Base-by-base conservation (phyloP, 2,329 filamentous ascomycete genomes). In the Diaporthe amygdali region DNA sequence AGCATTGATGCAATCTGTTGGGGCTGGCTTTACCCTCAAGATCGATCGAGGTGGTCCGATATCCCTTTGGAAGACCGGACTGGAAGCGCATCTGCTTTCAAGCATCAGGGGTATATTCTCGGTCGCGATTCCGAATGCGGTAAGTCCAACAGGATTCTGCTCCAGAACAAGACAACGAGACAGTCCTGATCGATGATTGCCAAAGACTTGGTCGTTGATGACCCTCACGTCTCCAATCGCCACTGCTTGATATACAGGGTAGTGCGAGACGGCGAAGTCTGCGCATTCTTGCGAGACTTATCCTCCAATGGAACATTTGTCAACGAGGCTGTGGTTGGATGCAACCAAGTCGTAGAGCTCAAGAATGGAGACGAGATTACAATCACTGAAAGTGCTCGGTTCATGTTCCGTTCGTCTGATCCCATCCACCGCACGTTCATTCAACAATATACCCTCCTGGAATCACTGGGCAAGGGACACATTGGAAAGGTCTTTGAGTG, bases 401-500 rank as follows among this genome's bases (percentile, higher is more conserved):
- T 97, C 81, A 89, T 97, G 69, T 99, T 98, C 84, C 88, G 94
- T 66, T 98, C 98, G 77, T 95, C 96, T 1, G 74, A 91, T 86
- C 74, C 88, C 92, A 66, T 87, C 90, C 66, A 91, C 92, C 5
- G 92, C 79, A 90, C 87, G 4, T 99, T 99, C 84, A 84, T 90
- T 47, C 93, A 97, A 76, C 93, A 97, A 79, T 99, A 97, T 82
- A 92, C 89, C 3, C 87, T 97, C 17, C 86, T 94, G 41, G 91
- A 96, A 75, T 93, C 94, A 78, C 89, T 98, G 9, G 96, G 96
- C 75, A 97, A 97, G 81, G 96, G 96, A 5, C 95, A 98, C 78
- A 97, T 97, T 79, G 96, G 95, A 51, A 94, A 95, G n/a, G 96
- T 98, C n/a, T 97, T 96, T 78, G 85, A 97, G 2, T 97, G 95